phyloP scores from a whole-genome alignment of 305 asterid species.

The Rubia balearica region DNA sequence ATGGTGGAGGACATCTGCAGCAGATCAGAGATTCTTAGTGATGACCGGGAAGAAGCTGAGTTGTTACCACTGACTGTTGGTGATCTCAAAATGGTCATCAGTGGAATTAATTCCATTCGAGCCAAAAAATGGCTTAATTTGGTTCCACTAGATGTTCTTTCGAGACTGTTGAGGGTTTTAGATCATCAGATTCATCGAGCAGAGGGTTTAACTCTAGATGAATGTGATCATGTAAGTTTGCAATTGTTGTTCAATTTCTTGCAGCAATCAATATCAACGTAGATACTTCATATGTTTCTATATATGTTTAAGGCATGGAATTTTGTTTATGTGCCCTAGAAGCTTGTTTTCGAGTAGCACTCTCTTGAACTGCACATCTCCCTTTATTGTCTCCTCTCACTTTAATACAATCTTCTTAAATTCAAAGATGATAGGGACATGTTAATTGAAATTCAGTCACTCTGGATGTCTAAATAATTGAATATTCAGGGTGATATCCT shows the following conservation, averaged over 20 bases:
- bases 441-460: neutral
- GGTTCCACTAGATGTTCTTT: conserved; percentile 70
- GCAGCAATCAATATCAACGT: conserved; percentile 8
- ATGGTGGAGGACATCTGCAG: conserved; percentile 68
- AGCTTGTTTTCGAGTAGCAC: neutral
- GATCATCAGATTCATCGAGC: conserved; percentile 95
- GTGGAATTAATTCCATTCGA: conserved; percentile 71
- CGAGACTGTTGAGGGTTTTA: conserved; percentile 65
- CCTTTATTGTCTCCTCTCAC: neutral
- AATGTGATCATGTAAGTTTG: conserved; percentile 68
- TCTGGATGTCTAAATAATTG: neutral
- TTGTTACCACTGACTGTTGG: conserved; percentile 62
- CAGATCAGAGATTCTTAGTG: conserved; percentile 63
- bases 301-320: neutral
- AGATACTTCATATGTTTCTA: neutral
- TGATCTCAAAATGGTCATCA: conserved; percentile 68
- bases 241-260: conserved; percentile 22
- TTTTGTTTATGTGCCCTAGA: neutral
- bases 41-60: conserved; percentile 86
- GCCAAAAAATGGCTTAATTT: conserved; percentile 59
- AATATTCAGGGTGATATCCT: no score
- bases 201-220: conserved; percentile 85
- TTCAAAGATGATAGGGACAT: neutral
- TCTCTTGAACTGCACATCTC: neutral
- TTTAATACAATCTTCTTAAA: neutral